Evolutionary conservation across 78 protist species (phyloP), one percentile per base, ranked within the genome.

Genomic region (Trichosphaerium sp.): DNA sequence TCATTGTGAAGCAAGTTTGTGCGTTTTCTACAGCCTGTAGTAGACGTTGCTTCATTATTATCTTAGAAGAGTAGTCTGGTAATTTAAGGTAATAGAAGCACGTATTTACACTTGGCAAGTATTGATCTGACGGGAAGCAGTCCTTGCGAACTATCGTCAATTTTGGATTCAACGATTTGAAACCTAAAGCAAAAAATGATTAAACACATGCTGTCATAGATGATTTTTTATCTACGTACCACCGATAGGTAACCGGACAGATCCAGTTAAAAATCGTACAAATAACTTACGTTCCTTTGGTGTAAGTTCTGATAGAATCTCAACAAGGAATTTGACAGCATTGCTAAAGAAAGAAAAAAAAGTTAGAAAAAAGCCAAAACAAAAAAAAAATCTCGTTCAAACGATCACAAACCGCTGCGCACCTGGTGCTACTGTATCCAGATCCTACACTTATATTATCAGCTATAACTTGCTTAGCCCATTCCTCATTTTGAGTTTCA

Each of bases 21-120:
- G 90, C 92, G 55, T 85, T 79, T 39, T 42, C 38, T 69, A 79
- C 79, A 5, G 92, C 87, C 39, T 64, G 57, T 32, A 85, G 37
- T 21, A 87, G 52, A 21, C 74, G 70, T 35, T 65, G 15, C 43
- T 47, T 43, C 88, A 87, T 64, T 23, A 86, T 47, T n/a, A 37
- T 74, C 65, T 57, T 65, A 4, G 75, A 29, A 0, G 90, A 77
- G 72, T 87, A 87, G 40, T 79, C 84, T 28, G 92, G 92, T 35
- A 87, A 49, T 69, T 87, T 87, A 44, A 87, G 79, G 64, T 87
- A 87, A 55, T 85, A 80, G 43, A 84, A 69, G 55, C 92, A 87
- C 38, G 86, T 83, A 76, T 80, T 87, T 26, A 87, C 92, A 40
- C 71, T 49, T 1, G 87, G 84, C 11, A 85, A 43, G 47, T 68